Evolutionary conservation across 2,329 filamentous ascomycete species (phyloP).

Genomic region (Aureobasidium sp.): DNA sequence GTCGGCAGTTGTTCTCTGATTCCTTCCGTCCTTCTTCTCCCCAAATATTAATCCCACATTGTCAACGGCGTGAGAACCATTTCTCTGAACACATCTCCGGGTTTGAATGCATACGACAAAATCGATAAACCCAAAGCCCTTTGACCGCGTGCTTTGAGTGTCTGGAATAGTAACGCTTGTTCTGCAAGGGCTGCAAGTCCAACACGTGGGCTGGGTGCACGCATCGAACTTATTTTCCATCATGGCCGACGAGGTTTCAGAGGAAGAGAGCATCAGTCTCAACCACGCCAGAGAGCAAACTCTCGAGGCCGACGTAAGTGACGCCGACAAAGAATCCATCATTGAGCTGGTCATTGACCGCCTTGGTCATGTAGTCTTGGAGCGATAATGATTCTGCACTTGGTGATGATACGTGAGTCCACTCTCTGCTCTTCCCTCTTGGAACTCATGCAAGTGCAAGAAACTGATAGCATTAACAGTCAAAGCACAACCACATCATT

Average conservation of each 20-base stretch:
- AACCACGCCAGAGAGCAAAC: conserved; percentile 29
- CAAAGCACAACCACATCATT: conserved; percentile 30
- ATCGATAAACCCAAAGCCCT: not conserved
- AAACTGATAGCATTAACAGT: conserved; percentile 18
- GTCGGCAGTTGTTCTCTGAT: not conserved
- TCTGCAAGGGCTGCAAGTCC: conserved; percentile 4
- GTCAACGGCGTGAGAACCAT: not conserved
- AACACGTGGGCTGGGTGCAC: not conserved
- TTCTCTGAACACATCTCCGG: not conserved
- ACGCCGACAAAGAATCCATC: not conserved
- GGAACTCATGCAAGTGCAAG: not conserved
- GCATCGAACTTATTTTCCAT: not conserved
- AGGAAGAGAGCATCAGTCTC: conserved; percentile 10
- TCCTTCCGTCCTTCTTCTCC: not conserved
- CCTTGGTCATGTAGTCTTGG: conserved; percentile 16
- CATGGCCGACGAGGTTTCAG: not conserved
- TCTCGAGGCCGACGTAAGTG: conserved; percentile 30
- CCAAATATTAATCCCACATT: not conserved
- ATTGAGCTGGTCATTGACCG: not conserved
- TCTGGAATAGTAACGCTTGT: not conserved
- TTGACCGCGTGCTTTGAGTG: not conserved
- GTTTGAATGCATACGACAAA: not conserved
- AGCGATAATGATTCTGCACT: conserved; percentile 31
- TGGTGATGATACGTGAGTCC: conserved; percentile 26
- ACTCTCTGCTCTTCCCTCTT: not conserved